phyloP scores from a whole-genome alignment of 1,284 basidiomycete species.

The Athelia psychrophila region DNA sequence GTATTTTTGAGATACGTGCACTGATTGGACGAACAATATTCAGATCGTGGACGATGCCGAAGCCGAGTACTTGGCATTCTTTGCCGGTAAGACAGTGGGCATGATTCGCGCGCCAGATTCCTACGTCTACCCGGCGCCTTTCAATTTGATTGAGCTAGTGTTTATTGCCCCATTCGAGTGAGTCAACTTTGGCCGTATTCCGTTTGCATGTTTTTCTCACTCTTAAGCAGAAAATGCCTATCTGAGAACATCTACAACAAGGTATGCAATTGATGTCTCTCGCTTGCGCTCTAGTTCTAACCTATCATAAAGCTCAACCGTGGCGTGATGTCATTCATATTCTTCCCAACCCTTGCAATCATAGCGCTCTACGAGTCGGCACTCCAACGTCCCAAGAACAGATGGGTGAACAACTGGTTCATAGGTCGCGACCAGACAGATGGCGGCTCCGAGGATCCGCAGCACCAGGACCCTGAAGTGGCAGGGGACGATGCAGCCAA shows the following conservation, averaged over 20 bases:
- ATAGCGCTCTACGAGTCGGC: slow-evolving; percentile 80
- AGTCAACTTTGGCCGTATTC: slow-evolving; percentile 23
- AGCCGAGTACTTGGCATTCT: slow-evolving; percentile 86
- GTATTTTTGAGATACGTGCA: slow-evolving; percentile 1
- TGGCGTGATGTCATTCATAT: slow-evolving; percentile 71
- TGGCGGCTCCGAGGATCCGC: slow-evolving; percentile 49
- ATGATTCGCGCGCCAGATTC: slow-evolving; percentile 86
- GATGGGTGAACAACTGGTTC: slow-evolving; percentile 71
- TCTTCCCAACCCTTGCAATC: slow-evolving; percentile 73
- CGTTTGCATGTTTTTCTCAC: slow-evolving; percentile 29
- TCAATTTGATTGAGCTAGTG: slow-evolving; percentile 85
- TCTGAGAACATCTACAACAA: slow-evolving; percentile 50
- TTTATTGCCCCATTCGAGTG: slow-evolving; percentile 86
- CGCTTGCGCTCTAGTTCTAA: slow-evolving; percentile 12
- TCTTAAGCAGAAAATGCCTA: slow-evolving; percentile 37
- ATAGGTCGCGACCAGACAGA: slow-evolving; percentile 62
- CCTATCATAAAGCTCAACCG: slow-evolving; percentile 60
- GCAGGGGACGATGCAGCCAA: slow-evolving; percentile 53
- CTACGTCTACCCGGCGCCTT: slow-evolving; percentile 70
- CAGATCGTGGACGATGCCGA: slow-evolving; percentile 63
- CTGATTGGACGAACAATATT: slow-evolving; percentile 3
- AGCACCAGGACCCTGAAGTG: slow-evolving; percentile 57
- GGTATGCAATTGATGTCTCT: slow-evolving; percentile 31
- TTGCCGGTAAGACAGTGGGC: slow-evolving; percentile 79
- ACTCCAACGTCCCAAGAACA: slow-evolving; percentile 45